phyloP scores from a whole-genome alignment of 1,284 basidiomycete genomes.

The Lentinus polychrous region DNA sequence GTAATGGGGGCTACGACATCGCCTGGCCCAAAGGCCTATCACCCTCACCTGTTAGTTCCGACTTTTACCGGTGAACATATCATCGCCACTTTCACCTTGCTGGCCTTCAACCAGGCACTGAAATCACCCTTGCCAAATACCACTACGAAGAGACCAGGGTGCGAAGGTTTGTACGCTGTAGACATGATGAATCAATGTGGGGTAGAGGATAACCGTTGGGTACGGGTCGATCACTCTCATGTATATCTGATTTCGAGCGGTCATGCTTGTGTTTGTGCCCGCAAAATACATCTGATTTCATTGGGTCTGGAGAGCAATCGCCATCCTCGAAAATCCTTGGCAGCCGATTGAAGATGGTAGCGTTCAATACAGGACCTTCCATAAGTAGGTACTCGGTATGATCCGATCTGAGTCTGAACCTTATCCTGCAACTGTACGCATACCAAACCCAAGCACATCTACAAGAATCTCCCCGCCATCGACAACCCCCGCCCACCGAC shows the following conservation, averaged over 20 bases:
- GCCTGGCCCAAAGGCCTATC: conserved; percentile 24
- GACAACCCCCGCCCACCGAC: too few relatives aligned
- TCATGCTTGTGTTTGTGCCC: neutral
- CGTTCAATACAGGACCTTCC: neutral
- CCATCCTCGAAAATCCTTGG: neutral
- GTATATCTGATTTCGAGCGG: neutral
- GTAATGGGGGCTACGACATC: conserved; percentile 26
- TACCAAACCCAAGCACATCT: too few relatives aligned
- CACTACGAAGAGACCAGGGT: conserved; percentile 4
- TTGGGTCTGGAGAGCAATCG: neutral
- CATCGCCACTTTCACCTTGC: conserved; percentile 1
- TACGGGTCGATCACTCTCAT: neutral
- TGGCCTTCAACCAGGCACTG: conserved; percentile 1
- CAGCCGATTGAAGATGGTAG: neutral
- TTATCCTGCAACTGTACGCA: conserved; percentile 6
- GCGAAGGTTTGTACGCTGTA: neutral
- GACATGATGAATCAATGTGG: neutral
- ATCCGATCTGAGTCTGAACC: conserved; percentile 10
- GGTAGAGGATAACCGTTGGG: neutral
- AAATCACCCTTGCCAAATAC: conserved; percentile 2
- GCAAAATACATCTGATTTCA: neutral
- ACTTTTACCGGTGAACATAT: neutral
- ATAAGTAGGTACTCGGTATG: too few relatives aligned
- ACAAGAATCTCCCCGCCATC: too few relatives aligned
- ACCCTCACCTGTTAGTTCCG: neutral